Conservation (phyloP, 2,329 filamentous ascomycete species). For the Phialocephala subalpina region DNA sequence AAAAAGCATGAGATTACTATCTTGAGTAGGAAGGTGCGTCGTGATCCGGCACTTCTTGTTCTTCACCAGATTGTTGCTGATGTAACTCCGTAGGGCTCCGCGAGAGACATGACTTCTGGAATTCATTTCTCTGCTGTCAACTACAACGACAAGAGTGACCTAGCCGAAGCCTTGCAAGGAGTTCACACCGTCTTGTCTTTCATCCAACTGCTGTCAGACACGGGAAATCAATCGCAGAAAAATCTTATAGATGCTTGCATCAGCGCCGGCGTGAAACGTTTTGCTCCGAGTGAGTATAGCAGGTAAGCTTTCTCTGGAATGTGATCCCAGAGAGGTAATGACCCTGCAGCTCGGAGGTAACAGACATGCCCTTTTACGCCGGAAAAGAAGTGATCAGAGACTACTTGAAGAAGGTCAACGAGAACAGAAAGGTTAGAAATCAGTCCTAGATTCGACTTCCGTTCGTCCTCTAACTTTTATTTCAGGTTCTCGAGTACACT, state of each 20-base stretch:
- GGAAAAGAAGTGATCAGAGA: slow-evolving; percentile 58
- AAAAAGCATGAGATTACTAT: slow-evolving; percentile 61
- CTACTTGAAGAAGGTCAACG: slow-evolving; percentile 61
- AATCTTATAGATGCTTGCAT: slow-evolving; percentile 51
- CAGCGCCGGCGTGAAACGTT: slow-evolving; percentile 49
- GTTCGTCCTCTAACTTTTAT: not conserved
- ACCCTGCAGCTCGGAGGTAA: slow-evolving; percentile 36
- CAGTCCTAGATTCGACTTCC: not conserved
- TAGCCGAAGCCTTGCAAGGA: slow-evolving; percentile 52
- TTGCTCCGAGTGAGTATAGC: slow-evolving; percentile 49
- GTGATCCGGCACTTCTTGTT: not conserved
- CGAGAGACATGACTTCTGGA: slow-evolving; percentile 30
- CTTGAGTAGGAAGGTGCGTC: slow-evolving; percentile 54
- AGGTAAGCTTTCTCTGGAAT: slow-evolving; percentile 28
- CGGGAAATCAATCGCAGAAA: slow-evolving; percentile 45
- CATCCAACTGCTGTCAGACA: slow-evolving; percentile 33
- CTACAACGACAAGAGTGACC: slow-evolving; percentile 51
- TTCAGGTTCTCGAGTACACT: slow-evolving; percentile 55
- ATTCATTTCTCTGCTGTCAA: slow-evolving; percentile 52
- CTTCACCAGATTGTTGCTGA: slow-evolving; percentile 14
- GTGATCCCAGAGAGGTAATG: slow-evolving; percentile 9
- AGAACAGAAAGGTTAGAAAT: slow-evolving; percentile 37
- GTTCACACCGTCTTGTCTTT: slow-evolving; percentile 63
- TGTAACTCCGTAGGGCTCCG: slow-evolving; percentile 36
- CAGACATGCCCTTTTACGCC: slow-evolving; percentile 55